Base-by-base conservation (phyloP, 768 basidiomycete species). In the Phlegmacium glaucopus region DNA sequence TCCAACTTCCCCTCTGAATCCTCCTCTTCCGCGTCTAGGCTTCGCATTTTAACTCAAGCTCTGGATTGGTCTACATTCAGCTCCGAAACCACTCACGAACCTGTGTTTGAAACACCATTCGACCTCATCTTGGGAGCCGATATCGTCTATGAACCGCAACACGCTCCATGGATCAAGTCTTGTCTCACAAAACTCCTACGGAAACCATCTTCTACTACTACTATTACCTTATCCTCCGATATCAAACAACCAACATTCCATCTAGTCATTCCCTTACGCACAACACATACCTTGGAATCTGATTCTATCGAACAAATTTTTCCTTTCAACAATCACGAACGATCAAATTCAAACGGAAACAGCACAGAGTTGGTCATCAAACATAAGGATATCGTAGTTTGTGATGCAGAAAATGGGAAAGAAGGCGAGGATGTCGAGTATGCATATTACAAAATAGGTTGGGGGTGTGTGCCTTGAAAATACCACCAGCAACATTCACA, bases 111-210 rank as follows among this genome's bases (percentile, higher is more conserved):
- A 30, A 46, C 53, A 27, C 67, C 75, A 0, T 92, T 88, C 64
- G 83, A 91, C 47, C 57, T 90, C 9, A 68, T 92, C 9, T 70
- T 91, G 18, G 91, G 85, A 0, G 87, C 90, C n/a, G 90, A 94
- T 56, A 81, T 92, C 48, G 67, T 92, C 5, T 94, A 93, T 65
- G 82, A 91, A 56, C 69, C 79, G 0, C 64, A 76, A 22, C 90
- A 92, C 59, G 83, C 85, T 0, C 40, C 60, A 0, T 90, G 85
- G 86, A 85, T 93, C 53, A 79, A 77, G 51, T 57, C 61, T 0
- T 87, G 85, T 42, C 77, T 90, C 7, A 61, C 59, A 17, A 68
- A 48, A 11, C 69, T 82, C 12, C 74, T 93, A 6, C 62, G 57
- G 35, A 66, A 62, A 39, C 65, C 40, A 43, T 22, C 37, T 44